These are phyloP conservation scores for Dissoconium aciculare DNA, from an alignment of 2,329 filamentous ascomycete species.

Conservation along the genomic window DNA sequence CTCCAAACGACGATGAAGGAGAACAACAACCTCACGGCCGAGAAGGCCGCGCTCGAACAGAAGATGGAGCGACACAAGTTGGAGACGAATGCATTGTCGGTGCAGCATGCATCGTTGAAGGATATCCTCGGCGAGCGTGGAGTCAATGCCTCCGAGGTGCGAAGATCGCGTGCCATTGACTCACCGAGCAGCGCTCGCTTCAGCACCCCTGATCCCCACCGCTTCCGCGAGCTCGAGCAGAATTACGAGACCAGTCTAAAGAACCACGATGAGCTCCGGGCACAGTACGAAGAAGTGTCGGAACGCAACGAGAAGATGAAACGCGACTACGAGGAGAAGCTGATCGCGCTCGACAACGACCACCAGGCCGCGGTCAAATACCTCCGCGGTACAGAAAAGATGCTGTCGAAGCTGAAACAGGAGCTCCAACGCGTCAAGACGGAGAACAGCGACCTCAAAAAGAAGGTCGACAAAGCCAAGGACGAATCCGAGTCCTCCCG, in stretches of 20 bases:
- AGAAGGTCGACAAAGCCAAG: conserved; percentile 46
- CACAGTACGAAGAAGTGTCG: conserved; percentile 61
- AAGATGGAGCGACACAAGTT: conserved; percentile 75
- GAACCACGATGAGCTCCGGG: conserved; percentile 73
- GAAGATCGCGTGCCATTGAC: conserved; percentile 56
- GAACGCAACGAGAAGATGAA: conserved; percentile 76
- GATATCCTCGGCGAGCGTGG: conserved; percentile 82
- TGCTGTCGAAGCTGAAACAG: conserved; percentile 97
- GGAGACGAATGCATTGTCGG: conserved; percentile 81
- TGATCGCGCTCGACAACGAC: conserved; percentile 87
- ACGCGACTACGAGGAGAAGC: conserved; percentile 75
- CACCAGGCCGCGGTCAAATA: conserved; percentile 97
- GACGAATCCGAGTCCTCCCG: conserved; percentile 25
- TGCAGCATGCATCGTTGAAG: conserved; percentile 87
- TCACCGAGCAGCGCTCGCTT: conserved; percentile 50
- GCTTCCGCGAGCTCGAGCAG: conserved; percentile 72
- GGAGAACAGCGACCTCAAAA: conserved; percentile 68
- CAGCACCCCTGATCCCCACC: conserved; percentile 54
- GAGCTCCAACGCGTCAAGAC: conserved; percentile 86
- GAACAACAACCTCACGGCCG: conserved; percentile 62
- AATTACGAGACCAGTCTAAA: conserved; percentile 65
- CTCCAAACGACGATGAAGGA: conserved; percentile 75
- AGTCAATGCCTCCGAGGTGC: conserved; percentile 58
- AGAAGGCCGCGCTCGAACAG: conserved; percentile 68
- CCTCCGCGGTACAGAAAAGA: conserved; percentile 96